Base-by-base conservation (phyloP, 768 basidiomycete genomes). In the Rhizopogon vinicolor region DNA sequence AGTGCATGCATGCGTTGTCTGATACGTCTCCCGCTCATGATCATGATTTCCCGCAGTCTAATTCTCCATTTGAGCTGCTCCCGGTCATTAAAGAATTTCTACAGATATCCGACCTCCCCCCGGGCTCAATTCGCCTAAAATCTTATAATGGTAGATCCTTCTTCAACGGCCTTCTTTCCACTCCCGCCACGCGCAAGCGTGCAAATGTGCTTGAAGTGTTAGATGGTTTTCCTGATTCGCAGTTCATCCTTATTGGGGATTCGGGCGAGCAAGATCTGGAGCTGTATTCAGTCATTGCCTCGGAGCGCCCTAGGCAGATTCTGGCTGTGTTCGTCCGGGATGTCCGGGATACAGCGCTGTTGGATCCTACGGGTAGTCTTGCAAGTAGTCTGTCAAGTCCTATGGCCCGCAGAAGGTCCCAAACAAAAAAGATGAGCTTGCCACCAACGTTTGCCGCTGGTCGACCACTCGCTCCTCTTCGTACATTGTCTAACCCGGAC, bases 201-300 rank as follows among this genome's bases (percentile, higher is more conserved):
- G 81, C 81, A 0, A 88, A 87, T 18, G 83, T 98, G 7, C 66
- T 86, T n/a, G 90, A 94, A 40, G 76, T 92, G 19, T 73, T 95
- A 12, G 79, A 87, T 40, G 74, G 82, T 2, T 95, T 95, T 67
- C 83, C 84, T 0, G 75, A 83, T 41, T 84, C 89, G 1, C 75
- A 71, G 40, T 97, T 98, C 71, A 70, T 98, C 64, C 81, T 95
- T 48, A 77, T 98, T 41, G 96, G 96, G 7, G 96, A 98, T 68
- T 84, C 87, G 0, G 96, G 95, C 35, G 96, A 98, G 66, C 95
- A 97, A 61, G 96, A 98, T 70, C 72, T 98, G 43, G 94, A 98
- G 68, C 76, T 98, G 2, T 98, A 98, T 67, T 77, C 86, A 13
- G 76, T 83, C 3, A 65, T 96, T 16, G 93, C 96, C 0, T 68